phyloP scores from a whole-genome alignment of 257 asterid genomes.

The Fraxinus quadrangulata region DNA sequence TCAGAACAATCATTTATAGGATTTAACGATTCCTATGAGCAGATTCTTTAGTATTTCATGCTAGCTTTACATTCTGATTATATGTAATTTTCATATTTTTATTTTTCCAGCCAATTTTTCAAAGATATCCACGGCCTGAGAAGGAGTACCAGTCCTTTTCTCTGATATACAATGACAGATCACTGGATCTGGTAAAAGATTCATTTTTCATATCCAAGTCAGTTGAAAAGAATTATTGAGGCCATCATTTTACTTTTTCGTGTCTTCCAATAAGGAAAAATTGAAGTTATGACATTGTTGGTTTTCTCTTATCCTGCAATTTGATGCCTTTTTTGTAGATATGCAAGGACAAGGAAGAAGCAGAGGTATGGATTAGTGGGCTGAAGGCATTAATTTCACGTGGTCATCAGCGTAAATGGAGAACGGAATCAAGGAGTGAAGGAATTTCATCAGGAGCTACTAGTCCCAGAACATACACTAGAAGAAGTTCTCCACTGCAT shows the following conservation, averaged over 20 bases:
- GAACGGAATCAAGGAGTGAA: conserved; percentile 93
- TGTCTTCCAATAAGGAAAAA: not conserved
- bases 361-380: conserved; percentile 99
- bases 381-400: conserved; percentile 93
- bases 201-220: conserved; percentile 21
- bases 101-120: conserved; percentile 80
- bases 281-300: not conserved
- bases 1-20: no score
- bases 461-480: conserved; percentile 87
- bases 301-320: conserved; percentile 2
- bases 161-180: conserved; percentile 87
- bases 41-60: not conserved
- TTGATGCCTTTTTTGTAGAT: conserved; percentile 47
- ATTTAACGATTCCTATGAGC: no score
- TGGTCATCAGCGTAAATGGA: conserved; percentile 91
- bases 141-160: conserved; percentile 97
- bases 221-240: conserved; percentile 3
- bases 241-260: not conserved
- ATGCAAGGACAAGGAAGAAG: conserved; percentile 99
- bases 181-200: conserved; percentile 84
- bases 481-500: conserved; percentile 90
- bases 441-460: conserved; percentile 93
- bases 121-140: conserved; percentile 94
- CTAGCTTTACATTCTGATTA: conserved; percentile 22
- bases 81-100: conserved; percentile 23